These are phyloP conservation scores for Pestalotiopsis sp. DNA, from an alignment of 2,329 filamentous ascomycete genomes.

Conservation along the genomic window DNA sequence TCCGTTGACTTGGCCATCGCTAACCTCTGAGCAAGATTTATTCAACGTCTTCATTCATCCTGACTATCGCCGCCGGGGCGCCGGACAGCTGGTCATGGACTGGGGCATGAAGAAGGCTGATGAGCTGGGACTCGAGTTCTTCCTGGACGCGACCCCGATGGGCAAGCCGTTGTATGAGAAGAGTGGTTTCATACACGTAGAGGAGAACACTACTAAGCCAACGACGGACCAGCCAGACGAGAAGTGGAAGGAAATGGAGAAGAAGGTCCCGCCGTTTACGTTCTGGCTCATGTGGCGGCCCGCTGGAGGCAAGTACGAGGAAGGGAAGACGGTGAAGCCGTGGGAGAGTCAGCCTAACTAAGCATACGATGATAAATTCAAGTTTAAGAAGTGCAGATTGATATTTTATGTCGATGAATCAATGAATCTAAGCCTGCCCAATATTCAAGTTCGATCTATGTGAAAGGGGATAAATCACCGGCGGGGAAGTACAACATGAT, in stretches of 20 bases:
- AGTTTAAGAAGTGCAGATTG: not conserved
- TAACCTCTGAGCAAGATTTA: constrained; percentile 17
- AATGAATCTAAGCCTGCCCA: too few relatives aligned
- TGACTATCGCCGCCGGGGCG: constrained; percentile 23
- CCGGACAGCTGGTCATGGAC: constrained; percentile 26
- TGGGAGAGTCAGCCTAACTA: not conserved
- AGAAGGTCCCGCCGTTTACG: constrained; percentile 39
- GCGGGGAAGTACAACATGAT: too few relatives aligned
- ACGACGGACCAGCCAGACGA: constrained; percentile 17
- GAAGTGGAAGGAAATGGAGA: constrained; percentile 32
- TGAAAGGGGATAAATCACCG: too few relatives aligned
- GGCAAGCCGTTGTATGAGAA: constrained; percentile 18
- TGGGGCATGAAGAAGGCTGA: constrained; percentile 28
- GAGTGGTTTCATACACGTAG: not conserved
- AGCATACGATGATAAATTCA: not conserved
- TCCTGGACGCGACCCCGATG: constrained; percentile 23
- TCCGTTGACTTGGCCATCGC: not conserved
- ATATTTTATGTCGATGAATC: too few relatives aligned
- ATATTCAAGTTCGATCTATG: too few relatives aligned
- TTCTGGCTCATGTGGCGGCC: constrained; percentile 25
- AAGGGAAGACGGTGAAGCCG: constrained; percentile 2
- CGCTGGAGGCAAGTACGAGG: constrained; percentile 18
- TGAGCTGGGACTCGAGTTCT: constrained; percentile 24
- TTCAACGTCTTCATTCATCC: constrained; percentile 29
- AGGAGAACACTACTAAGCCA: not conserved